Conservation (phyloP, 352 stramenopile species). For the Globisporangium cederbergense region DNA sequence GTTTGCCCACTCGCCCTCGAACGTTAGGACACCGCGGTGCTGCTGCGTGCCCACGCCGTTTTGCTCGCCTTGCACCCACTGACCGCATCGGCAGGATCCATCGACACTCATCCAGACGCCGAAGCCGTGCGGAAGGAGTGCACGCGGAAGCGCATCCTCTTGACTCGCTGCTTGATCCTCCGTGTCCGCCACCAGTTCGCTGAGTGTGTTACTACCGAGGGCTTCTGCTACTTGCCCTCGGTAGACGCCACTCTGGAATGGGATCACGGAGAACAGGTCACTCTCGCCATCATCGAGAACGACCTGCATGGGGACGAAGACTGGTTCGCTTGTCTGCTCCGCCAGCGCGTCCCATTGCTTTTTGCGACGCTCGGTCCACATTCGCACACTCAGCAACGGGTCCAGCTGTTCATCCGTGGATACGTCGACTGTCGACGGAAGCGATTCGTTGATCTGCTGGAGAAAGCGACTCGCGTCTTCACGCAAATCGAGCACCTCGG, state of each 20-base stretch:
- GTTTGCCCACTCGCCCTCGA: conserved; percentile 41
- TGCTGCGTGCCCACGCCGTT: conserved; percentile 32
- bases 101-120: conserved; percentile 33
- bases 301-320: conserved; percentile 3
- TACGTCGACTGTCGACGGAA: background rate
- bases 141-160: background rate
- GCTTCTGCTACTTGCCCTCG: conserved; percentile 7
- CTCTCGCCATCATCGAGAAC: background rate
- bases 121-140: conserved; percentile 29
- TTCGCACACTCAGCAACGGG: background rate
- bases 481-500: background rate
- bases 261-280: conserved; percentile 1
- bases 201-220: background rate
- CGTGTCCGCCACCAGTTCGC: background rate
- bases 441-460: background rate
- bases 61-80: conserved; percentile 41
- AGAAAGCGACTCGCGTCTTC: background rate
- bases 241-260: conserved; percentile 10
- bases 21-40: conserved; percentile 27
- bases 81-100: conserved; percentile 28
- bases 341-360: no score
- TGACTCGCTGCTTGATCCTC: background rate
- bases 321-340: background rate
- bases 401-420: background rate
- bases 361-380: conserved; percentile 1